A percentile compares a stretch with the other conserved stretches of the same genome.
Evolutionary conservation across 495 filamentous ascomycete genomes (phyloP).

Genomic region (Neurospora sp.): DNA sequence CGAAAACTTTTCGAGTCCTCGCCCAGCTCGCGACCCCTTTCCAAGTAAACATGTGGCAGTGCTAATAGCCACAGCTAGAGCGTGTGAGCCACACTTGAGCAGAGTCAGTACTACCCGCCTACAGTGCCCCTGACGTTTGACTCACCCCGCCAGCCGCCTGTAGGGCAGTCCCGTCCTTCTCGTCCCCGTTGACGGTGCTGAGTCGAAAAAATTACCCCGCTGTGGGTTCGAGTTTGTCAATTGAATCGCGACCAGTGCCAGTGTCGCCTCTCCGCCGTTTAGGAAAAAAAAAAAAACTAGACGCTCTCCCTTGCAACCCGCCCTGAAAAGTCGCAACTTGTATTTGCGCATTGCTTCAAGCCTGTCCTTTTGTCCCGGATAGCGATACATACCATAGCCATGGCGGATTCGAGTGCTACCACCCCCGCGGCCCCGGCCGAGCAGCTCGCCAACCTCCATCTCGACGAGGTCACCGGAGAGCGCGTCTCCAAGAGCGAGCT

Average conservation of each 20-base stretch:
- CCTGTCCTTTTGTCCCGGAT: not conserved
- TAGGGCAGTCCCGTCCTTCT: not conserved
- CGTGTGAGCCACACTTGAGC: not conserved
- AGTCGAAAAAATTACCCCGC: not conserved
- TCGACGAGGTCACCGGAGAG: conserved; percentile 81
- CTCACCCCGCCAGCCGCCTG: not conserved
- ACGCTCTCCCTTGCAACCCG: not conserved
- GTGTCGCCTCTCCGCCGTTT: not conserved
- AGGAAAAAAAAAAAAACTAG: not conserved
- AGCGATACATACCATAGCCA: conserved; percentile 17
- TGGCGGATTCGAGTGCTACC: conserved; percentile 37
- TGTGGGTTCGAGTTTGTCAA: not conserved
- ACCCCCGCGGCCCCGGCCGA: conserved; percentile 37
- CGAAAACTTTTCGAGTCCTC: not conserved
- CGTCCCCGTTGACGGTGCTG: not conserved
- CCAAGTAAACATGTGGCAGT: not conserved
- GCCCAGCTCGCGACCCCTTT: not conserved
- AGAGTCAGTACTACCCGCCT: not conserved
- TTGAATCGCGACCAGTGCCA: not conserved
- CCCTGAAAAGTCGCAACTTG: not conserved
- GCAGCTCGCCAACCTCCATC: conserved; percentile 62
- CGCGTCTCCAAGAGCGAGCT: conserved; percentile 77
- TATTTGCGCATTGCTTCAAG: not conserved
- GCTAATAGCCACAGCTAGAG: not conserved
- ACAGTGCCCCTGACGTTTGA: not conserved